Base-by-base conservation (phyloP, 176 grass and related monocot species). In the Melocanna baccifera region DNA sequence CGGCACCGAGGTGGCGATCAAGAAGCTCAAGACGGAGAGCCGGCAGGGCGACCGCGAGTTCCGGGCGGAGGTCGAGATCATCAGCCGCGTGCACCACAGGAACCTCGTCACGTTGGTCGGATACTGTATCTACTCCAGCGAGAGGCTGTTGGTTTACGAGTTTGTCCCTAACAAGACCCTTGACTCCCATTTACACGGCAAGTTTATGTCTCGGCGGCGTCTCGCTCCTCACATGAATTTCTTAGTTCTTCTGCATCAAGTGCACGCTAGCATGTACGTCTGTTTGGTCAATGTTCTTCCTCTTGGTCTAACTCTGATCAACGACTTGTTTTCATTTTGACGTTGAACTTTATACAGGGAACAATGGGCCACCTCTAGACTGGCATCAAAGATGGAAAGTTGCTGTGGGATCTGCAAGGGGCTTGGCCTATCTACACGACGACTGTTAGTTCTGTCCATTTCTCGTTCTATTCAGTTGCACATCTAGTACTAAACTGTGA, bases 21-120 rank as follows among this genome's bases (percentile, higher is more conserved):
- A 48, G 46, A 45, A 45, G 9, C 43, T 45, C 43, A 45, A 12
- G 43, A 45, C 43, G 43, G 43, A 45, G 1, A 70, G 92, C 52
- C 80, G 95, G 42, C 95, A 97, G 87, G 95, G 95, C 18, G 92
- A 97, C 20, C 90, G 89, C 67, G 95, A 97, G 81, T 97, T 97
- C 88, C 92, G 61, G 62, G 88, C 95, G 9, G 95, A 97, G 84
- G 90, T 97, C 23, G 92, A 97, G 69, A 92, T 91, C 76, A 94
- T 97, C 81, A 92, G 92, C 84, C 92, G 90, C 29, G 85, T 93
- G 3, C 95, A 97, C 86, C 95, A 97, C 86, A 77, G 72, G 50
- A 86, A 97, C 84, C 81, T 97, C 2, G 43, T 45, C 43, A 45
- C 43, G 11, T 45, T 45, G 43, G 43, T 45, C 43, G 43, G 43